Evolutionary conservation across 2,329 filamentous ascomycete species (phyloP).

Genomic region (Colletotrichum salicis): DNA sequence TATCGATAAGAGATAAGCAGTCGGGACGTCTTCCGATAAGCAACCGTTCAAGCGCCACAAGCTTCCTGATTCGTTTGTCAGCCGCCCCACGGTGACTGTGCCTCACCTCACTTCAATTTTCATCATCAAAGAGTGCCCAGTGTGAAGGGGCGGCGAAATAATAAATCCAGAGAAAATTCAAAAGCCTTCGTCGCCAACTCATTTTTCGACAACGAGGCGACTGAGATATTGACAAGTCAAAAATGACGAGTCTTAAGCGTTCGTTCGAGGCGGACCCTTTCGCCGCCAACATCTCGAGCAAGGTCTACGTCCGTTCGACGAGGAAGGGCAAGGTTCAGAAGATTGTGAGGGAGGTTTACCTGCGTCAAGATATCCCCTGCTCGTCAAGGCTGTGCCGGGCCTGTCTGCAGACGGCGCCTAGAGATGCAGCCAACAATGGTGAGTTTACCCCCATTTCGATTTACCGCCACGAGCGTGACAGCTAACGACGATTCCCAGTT

Average conservation of each 20-base stretch:
- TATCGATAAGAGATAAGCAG: slow-evolving; percentile 10
- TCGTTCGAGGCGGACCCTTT: slow-evolving; percentile 61
- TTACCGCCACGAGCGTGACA: neutral
- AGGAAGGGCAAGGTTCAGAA: slow-evolving; percentile 98
- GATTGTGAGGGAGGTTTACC: slow-evolving; percentile 95
- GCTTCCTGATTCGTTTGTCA: slow-evolving; percentile 36
- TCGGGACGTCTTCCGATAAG: slow-evolving; percentile 36
- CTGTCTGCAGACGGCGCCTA: slow-evolving; percentile 80
- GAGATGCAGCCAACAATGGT: slow-evolving; percentile 83
- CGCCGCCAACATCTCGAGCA: slow-evolving; percentile 86
- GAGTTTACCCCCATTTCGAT: slow-evolving; percentile 40
- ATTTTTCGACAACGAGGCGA: neutral
- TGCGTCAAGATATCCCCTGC: slow-evolving; percentile 96
- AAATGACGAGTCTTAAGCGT: slow-evolving; percentile 70
- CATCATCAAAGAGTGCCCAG: slow-evolving; percentile 15
- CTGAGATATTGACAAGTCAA: slow-evolving; percentile 5
- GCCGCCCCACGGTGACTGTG: slow-evolving; percentile 24
- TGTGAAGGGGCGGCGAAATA: neutral
- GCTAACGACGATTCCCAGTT: slow-evolving; percentile 57
- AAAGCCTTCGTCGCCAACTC: slow-evolving; percentile 7
- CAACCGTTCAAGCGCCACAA: slow-evolving; percentile 16
- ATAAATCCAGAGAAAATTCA: neutral
- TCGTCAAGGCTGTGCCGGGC: slow-evolving; percentile 86
- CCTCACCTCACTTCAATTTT: slow-evolving; percentile 32
- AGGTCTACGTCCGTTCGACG: slow-evolving; percentile 93